Evolutionary conservation across 2,329 filamentous ascomycete genomes (phyloP).

Genomic region (Meredithiella fracta): DNA sequence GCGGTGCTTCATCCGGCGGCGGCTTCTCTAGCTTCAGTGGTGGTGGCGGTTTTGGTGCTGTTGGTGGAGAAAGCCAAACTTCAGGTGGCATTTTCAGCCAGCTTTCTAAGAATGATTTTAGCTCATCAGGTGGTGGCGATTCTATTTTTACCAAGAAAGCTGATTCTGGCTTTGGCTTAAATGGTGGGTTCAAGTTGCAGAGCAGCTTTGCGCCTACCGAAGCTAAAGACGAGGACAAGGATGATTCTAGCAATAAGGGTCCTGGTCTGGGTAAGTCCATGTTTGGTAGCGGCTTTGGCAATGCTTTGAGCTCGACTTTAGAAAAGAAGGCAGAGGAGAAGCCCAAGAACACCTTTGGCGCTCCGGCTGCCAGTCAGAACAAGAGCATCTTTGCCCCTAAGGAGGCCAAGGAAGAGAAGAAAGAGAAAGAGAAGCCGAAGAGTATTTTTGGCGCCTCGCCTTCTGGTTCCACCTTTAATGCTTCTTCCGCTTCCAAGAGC

Average conservation of each 20-base stretch:
- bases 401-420: not conserved
- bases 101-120: conserved; percentile 17
- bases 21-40: conserved; percentile 35
- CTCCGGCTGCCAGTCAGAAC: not conserved
- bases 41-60: conserved; percentile 37
- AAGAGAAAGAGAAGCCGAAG: conserved; percentile 1
- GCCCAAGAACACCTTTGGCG: conserved; percentile 9
- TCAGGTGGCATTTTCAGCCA: conserved; percentile 20
- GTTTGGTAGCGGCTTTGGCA: conserved; percentile 46
- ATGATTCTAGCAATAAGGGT: conserved; percentile 18
- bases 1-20: conserved; percentile 22
- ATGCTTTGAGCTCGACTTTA: conserved; percentile 28
- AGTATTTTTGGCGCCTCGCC: conserved; percentile 2
- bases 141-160: conserved; percentile 21
- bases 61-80: conserved; percentile 21
- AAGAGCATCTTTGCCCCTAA: not conserved
- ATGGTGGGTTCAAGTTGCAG: conserved; percentile 45
- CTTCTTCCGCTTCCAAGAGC: too few species aligned
- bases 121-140: conserved; percentile 13
- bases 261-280: conserved; percentile 25
- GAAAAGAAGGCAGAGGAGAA: not conserved
- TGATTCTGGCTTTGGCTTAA: conserved; percentile 23
- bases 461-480: too few species aligned
- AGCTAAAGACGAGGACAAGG: conserved; percentile 24
- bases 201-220: conserved; percentile 52